Percentiles rank a stretch among this genome's conserved stretches.
phyloP scores from a whole-genome alignment of 192 early-diverging fungal genomes.

The Kappamyces sp. region DNA sequence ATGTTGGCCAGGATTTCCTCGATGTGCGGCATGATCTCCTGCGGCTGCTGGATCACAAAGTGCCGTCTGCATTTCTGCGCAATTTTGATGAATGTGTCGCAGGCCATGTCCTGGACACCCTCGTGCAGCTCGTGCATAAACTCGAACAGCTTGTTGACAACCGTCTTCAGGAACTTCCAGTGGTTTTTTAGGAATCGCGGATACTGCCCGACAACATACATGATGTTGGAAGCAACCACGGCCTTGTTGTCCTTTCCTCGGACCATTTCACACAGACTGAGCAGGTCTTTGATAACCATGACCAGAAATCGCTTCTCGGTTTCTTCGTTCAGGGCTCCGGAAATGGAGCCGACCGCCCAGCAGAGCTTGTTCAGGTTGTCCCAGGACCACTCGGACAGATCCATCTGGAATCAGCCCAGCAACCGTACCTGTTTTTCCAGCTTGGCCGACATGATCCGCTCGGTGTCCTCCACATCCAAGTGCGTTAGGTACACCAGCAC shows the following conservation, averaged over 20 bases:
- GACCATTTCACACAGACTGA: constrained; percentile 93
- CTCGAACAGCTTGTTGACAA: constrained; percentile 99
- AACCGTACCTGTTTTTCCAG: constrained; percentile 70
- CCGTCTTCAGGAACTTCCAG: constrained; percentile 99
- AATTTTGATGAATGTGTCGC: constrained; percentile 99
- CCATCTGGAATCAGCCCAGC: constrained; percentile 55
- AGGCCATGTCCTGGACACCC: constrained; percentile 99
- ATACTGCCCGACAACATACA: constrained; percentile 99
- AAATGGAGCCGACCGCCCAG: constrained; percentile 99
- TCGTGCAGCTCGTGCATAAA: constrained; percentile 99
- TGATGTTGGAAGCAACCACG: constrained; percentile 98
- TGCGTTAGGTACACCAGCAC: constrained; percentile 96
- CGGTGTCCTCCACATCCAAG: constrained; percentile 89
- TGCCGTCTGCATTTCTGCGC: constrained; percentile 94
- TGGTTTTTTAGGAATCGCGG: constrained; percentile 99
- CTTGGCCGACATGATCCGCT: constrained; percentile 93
- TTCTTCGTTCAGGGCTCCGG: constrained; percentile 94
- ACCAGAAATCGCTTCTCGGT: constrained; percentile 97
- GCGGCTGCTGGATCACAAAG: constrained; percentile 88
- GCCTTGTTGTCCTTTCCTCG: constrained; percentile 99
- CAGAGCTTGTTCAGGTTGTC: constrained; percentile 95
- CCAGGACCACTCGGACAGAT: constrained; percentile 97
- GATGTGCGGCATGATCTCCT: constrained; percentile 85
- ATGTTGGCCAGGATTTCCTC: constrained; percentile 88
- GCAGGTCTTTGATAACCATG: constrained; percentile 95